phyloP scores from a whole-genome alignment of 2,329 filamentous ascomycete species.

The Berkeleyomyces rouxiae region DNA sequence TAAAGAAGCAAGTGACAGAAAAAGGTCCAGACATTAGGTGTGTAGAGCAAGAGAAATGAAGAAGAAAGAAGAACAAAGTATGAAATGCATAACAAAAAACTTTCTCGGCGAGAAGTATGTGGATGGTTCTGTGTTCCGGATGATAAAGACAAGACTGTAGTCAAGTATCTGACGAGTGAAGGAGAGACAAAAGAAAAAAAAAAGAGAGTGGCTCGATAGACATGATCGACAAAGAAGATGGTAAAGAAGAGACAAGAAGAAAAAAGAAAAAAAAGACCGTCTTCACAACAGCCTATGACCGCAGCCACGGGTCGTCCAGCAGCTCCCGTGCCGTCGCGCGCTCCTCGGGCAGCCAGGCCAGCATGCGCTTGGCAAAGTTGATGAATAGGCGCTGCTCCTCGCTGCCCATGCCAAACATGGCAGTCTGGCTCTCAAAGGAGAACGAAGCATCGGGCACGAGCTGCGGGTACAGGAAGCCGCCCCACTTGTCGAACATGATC shows the following conservation, averaged over 20 bases:
- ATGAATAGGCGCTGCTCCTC: slow-evolving; percentile 18
- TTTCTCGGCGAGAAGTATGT: background rate
- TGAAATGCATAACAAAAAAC: slow-evolving; percentile 1
- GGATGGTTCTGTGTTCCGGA: slow-evolving; percentile 1
- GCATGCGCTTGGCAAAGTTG: slow-evolving; percentile 19
- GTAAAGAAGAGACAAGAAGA: background rate
- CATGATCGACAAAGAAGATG: background rate
- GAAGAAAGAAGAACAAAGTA: background rate
- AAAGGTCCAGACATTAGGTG: background rate
- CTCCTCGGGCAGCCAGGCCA: slow-evolving; percentile 19
- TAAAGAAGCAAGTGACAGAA: background rate
- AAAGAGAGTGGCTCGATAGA: background rate
- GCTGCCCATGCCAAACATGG: slow-evolving; percentile 12
- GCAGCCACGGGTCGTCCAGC: slow-evolving; percentile 20
- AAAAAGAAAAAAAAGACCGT: background rate
- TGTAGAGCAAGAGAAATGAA: background rate
- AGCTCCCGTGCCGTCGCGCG: slow-evolving; percentile 19
- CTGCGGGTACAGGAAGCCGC: slow-evolving; percentile 6
- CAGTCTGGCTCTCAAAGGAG: slow-evolving; percentile 9
- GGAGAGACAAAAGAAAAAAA: background rate
- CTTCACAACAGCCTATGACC: background rate
- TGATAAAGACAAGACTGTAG: background rate
- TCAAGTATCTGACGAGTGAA: background rate
- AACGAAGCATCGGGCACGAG: slow-evolving; percentile 10
- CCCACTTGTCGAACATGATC: slow-evolving; percentile 12